A percentile compares a stretch with the other conserved stretches of the same genome.
Conservation (phyloP, 371 early-diverging fungal genomes). For the Apophysomyces elegans region DNA sequence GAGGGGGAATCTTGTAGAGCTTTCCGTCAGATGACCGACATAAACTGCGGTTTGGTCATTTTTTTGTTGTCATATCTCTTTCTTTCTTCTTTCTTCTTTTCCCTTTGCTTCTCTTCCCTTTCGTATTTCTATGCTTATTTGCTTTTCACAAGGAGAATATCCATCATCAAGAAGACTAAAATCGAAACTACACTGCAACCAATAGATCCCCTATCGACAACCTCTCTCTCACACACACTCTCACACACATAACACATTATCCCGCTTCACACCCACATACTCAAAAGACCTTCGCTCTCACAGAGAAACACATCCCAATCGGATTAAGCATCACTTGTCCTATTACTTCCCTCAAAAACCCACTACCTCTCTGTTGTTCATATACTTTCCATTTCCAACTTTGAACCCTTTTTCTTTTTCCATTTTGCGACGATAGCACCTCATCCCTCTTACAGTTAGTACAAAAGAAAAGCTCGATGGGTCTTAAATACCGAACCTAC, state of each 20-base stretch:
- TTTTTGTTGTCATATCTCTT: not conserved
- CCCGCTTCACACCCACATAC: too few species aligned
- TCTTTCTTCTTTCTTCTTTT: conserved; percentile 1
- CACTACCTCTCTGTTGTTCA: too few species aligned
- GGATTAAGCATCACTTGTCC: too few species aligned
- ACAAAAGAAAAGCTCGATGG: conserved; percentile 40
- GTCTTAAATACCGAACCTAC: conserved; percentile 59
- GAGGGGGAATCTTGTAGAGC: too few species aligned
- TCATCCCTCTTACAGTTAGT: not conserved
- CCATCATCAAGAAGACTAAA: conserved; percentile 6
- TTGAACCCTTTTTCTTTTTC: conserved; percentile 20
- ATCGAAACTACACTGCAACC: not conserved
- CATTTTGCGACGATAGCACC: not conserved
- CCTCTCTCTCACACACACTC: not conserved
- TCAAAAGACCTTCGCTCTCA: too few species aligned
- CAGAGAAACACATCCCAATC: too few species aligned
- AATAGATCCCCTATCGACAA: conserved; percentile 4
- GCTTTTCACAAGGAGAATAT: conserved; percentile 3
- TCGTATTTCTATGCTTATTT: conserved; percentile 9
- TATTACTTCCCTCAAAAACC: too few species aligned
- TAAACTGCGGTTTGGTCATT: not conserved
- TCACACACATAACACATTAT: too few species aligned
- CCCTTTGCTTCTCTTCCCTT: not conserved
- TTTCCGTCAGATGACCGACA: too few species aligned
- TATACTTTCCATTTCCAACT: not conserved